Percentiles rank a stretch among this genome's conserved stretches.
phyloP scores from a whole-genome alignment of 2,329 filamentous ascomycete genomes.

The Coccinonectria pachysandricola region DNA sequence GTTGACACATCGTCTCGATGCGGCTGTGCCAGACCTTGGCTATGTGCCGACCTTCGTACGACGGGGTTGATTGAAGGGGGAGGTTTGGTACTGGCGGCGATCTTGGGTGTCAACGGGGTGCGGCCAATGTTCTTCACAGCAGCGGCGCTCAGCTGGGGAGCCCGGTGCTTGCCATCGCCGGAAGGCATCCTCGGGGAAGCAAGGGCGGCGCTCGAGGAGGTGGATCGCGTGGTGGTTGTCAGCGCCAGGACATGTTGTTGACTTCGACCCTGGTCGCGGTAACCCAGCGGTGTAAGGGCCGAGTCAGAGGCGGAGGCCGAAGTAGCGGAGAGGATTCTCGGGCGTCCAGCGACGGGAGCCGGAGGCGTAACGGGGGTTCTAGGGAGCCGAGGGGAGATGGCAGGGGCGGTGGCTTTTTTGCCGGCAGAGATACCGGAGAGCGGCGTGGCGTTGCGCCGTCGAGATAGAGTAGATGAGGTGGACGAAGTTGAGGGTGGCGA shows the following conservation, averaged over 20 bases:
- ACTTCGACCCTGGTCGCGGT: constrained; percentile 13
- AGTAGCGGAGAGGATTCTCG: constrained; percentile 13
- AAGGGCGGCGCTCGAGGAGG: constrained; percentile 16
- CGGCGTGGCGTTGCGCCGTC: constrained; percentile 6
- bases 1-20: constrained; percentile 35
- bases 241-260: constrained; percentile 22
- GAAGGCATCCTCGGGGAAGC: constrained; percentile 29
- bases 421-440: constrained; percentile 4
- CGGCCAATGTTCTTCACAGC: constrained; percentile 43
- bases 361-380: constrained; percentile 5
- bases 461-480: constrained; percentile 5
- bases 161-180: constrained; percentile 49
- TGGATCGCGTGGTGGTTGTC: constrained; percentile 20
- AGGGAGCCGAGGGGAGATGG: constrained; percentile 13
- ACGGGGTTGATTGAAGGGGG: constrained; percentile 33
- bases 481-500: constrained; percentile 10
- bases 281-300: constrained; percentile 12
- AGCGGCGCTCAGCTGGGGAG: constrained; percentile 57
- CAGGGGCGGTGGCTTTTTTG: too few relatives aligned
- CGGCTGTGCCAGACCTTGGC: constrained; percentile 3
- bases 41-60: constrained; percentile 24
- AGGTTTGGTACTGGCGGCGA: constrained; percentile 32
- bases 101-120: constrained; percentile 44
- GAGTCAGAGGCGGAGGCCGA: constrained; percentile 11
- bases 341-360: constrained; percentile 8